Percentiles rank a stretch among this genome's conserved stretches.
These are phyloP conservation scores for Fagopyrum homotropicum DNA, from an alignment of 148 eudicot species.

Conservation along the genomic window DNA sequence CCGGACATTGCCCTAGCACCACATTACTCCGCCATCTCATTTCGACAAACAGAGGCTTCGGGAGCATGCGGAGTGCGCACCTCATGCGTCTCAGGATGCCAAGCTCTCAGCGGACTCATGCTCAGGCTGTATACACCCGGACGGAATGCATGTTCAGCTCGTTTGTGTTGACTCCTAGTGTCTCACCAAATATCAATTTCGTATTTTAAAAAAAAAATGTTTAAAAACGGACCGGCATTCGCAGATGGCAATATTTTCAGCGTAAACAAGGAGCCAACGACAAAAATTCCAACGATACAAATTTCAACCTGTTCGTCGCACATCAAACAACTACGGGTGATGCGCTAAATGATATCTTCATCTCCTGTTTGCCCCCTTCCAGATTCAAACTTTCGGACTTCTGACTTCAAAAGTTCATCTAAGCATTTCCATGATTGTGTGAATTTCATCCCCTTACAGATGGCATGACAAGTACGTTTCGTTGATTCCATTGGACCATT, in stretches of 20 bases:
- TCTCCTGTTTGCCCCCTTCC: not conserved
- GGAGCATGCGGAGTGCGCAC: too few relatives aligned
- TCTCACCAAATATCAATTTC: too few relatives aligned
- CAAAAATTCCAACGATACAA: slow-evolving; percentile 1
- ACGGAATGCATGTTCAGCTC: too few relatives aligned
- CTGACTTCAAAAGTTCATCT: not conserved
- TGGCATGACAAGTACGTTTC: not conserved
- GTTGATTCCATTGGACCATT: not conserved
- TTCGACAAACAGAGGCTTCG: too few relatives aligned
- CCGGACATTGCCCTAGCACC: too few relatives aligned
- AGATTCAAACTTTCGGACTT: not conserved
- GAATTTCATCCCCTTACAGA: slow-evolving; percentile 3
- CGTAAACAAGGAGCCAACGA: slow-evolving; percentile 4
- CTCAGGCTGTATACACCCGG: too few relatives aligned
- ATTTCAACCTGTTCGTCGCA: slow-evolving; percentile 1
- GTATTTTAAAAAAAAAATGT: not conserved
- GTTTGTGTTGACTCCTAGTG: too few relatives aligned
- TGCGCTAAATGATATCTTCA: not conserved
- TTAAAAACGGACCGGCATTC: not conserved
- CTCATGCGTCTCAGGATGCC: too few relatives aligned
- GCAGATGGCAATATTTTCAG: not conserved
- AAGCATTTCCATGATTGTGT: not conserved
- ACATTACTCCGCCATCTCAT: too few relatives aligned
- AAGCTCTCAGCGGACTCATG: too few relatives aligned
- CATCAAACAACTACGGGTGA: slow-evolving; percentile 2